Percentiles rank a stretch among this genome's conserved stretches.
phyloP scores from a whole-genome alignment of 768 basidiomycete genomes.

The Macrocybe gigantea region DNA sequence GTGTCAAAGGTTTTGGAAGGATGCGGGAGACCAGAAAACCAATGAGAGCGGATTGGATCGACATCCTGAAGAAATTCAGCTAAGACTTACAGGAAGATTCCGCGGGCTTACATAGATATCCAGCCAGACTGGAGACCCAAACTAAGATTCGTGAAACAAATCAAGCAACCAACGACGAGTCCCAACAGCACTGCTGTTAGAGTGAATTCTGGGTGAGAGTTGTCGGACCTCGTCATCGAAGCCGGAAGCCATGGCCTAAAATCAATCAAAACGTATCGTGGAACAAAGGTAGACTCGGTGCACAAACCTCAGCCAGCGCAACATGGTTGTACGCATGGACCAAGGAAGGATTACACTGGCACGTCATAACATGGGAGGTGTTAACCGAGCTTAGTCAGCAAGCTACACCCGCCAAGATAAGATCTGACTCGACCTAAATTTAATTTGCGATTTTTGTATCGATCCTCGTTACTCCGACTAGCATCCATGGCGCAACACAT shows the following conservation, averaged over 20 bases:
- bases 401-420: not conserved
- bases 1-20: slow-evolving; percentile 68
- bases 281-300: not conserved
- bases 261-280: not conserved
- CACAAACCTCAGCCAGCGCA: slow-evolving; percentile 9
- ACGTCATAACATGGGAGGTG: slow-evolving; percentile 12
- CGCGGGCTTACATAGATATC: slow-evolving; percentile 67
- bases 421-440: slow-evolving; percentile 7
- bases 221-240: slow-evolving; percentile 6
- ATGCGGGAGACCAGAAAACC: slow-evolving; percentile 82
- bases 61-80: slow-evolving; percentile 63
- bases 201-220: slow-evolving; percentile 36
- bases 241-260: not conserved
- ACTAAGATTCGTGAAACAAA: slow-evolving; percentile 91
- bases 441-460: slow-evolving; percentile 5
- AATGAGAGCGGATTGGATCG: slow-evolving; percentile 88
- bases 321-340: not conserved
- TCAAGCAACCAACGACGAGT: slow-evolving; percentile 75
- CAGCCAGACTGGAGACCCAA: slow-evolving; percentile 86
- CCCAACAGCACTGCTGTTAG: slow-evolving; percentile 67
- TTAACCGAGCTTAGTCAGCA: not conserved
- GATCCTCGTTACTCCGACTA: slow-evolving; percentile 8
- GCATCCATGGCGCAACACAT: slow-evolving; percentile 47
- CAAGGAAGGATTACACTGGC: not conserved
- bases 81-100: not conserved